Evolutionary conservation across 2,329 filamentous ascomycete genomes (phyloP).

Genomic region (Aspergillus versicolor): DNA sequence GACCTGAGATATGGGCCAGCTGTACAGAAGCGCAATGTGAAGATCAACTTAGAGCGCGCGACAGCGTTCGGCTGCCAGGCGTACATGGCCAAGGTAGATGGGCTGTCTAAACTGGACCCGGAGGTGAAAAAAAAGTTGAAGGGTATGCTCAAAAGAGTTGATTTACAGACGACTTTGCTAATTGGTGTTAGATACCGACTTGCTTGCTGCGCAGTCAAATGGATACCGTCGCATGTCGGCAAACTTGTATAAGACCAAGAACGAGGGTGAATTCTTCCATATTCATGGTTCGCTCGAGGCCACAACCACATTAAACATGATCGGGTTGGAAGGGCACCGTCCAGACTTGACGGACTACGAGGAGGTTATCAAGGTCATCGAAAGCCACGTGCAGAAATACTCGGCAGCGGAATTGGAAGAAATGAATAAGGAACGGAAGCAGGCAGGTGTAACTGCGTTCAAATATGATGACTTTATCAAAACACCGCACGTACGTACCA

Average conservation of each 20-base stretch:
- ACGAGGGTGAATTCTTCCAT: conserved; percentile 68
- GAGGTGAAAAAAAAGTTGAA: conserved; percentile 40
- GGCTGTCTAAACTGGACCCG: conserved; percentile 38
- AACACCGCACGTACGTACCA: conserved; percentile 52
- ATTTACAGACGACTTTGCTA: not conserved
- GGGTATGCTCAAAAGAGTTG: conserved; percentile 22
- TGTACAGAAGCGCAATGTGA: conserved; percentile 37
- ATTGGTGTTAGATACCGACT: conserved; percentile 62
- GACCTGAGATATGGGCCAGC: conserved; percentile 52
- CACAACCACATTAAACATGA: conserved; percentile 67
- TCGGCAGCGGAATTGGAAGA: conserved; percentile 57
- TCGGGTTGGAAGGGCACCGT: conserved; percentile 62
- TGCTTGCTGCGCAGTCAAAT: conserved; percentile 68
- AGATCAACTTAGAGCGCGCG: conserved; percentile 38
- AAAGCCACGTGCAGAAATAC: conserved; percentile 57
- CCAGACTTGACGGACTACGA: conserved; percentile 62
- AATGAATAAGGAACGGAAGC: conserved; percentile 55
- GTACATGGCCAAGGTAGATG: conserved; percentile 43
- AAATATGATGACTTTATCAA: conserved; percentile 60
- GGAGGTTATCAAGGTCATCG: conserved; percentile 60
- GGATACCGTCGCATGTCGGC: conserved; percentile 71
- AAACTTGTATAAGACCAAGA: conserved; percentile 68
- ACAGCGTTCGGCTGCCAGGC: conserved; percentile 43
- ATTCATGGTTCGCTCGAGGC: conserved; percentile 74
- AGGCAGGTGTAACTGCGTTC: conserved; percentile 61